A percentile compares a stretch with the other conserved stretches of the same genome.
phyloP scores from a whole-genome alignment of 768 basidiomycete genomes.

The Serendipita vermifera region DNA sequence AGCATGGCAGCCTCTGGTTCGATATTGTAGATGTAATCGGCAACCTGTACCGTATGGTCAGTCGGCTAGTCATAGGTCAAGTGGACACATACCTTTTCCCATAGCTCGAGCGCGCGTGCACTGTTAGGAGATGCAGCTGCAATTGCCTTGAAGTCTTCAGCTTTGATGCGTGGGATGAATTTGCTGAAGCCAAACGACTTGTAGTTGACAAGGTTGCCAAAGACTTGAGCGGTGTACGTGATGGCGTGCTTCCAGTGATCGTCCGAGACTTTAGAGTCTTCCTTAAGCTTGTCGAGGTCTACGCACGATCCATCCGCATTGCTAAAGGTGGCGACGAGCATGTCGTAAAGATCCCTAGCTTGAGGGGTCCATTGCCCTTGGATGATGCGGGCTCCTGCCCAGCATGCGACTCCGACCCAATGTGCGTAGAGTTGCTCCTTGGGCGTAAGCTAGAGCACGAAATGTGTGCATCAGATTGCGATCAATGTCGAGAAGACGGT shows the following conservation, averaged over 20 bases:
- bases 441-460: slow-evolving; percentile 29
- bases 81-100: slow-evolving; percentile 41
- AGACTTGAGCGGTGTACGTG: slow-evolving; percentile 52
- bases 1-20: slow-evolving; percentile 52
- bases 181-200: slow-evolving; percentile 78
- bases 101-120: slow-evolving; percentile 42
- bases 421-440: slow-evolving; percentile 73
- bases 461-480: slow-evolving; percentile 6
- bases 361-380: slow-evolving; percentile 74
- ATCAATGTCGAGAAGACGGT: background rate
- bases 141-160: slow-evolving; percentile 49
- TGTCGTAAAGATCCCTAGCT: slow-evolving; percentile 27
- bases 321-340: slow-evolving; percentile 18
- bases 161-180: slow-evolving; percentile 58
- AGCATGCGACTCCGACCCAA: slow-evolving; percentile 54
- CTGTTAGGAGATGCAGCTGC: slow-evolving; percentile 48
- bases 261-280: slow-evolving; percentile 37
- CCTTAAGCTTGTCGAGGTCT: slow-evolving; percentile 42
- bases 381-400: slow-evolving; percentile 76
- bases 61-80: background rate
- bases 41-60: slow-evolving; percentile 38
- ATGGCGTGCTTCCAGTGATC: slow-evolving; percentile 58
- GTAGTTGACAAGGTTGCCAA: slow-evolving; percentile 42
- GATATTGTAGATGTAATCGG: slow-evolving; percentile 58
- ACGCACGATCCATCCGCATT: slow-evolving; percentile 8